phyloP scores from a whole-genome alignment of 2,329 filamentous ascomycete genomes.

The Penicillium fuscoglaucum region DNA sequence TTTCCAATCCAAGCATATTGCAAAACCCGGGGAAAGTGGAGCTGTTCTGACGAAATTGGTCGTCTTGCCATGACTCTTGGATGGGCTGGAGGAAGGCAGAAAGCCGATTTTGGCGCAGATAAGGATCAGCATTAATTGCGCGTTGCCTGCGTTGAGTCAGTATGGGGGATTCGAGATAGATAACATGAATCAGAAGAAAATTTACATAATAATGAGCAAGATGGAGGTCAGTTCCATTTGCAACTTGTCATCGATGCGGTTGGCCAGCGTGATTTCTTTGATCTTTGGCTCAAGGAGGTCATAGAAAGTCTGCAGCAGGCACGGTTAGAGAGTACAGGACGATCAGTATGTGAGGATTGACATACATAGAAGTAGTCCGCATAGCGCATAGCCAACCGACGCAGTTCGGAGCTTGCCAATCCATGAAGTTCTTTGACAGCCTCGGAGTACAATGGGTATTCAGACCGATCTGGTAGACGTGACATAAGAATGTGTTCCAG shows the following conservation, averaged over 20 bases:
- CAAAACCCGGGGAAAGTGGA: constrained; percentile 78
- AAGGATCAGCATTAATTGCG: constrained; percentile 69
- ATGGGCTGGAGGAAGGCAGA: constrained; percentile 79
- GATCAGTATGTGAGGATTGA: not conserved
- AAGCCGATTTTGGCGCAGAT: constrained; percentile 70
- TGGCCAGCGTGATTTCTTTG: constrained; percentile 71
- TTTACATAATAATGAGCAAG: constrained; percentile 83
- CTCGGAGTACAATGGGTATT: constrained; percentile 75
- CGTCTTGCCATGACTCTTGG: constrained; percentile 74
- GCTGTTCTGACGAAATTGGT: constrained; percentile 67
- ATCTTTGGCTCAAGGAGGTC: constrained; percentile 82
- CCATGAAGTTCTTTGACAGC: constrained; percentile 85
- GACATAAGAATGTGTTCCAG: constrained; percentile 88
- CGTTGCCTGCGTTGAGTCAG: constrained; percentile 63
- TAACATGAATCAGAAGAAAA: not conserved
- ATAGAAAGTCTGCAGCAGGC: constrained; percentile 67
- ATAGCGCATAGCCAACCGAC: constrained; percentile 85
- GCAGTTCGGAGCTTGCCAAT: constrained; percentile 82
- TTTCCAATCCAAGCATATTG: constrained; percentile 73
- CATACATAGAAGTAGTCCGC: constrained; percentile 79
- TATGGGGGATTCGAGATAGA: not conserved
- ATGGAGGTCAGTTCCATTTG: constrained; percentile 86
- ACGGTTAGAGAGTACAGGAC: constrained; percentile 21
- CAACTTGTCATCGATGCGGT: constrained; percentile 74
- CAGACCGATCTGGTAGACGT: constrained; percentile 70